phyloP scores from a whole-genome alignment of 768 basidiomycete species.

The Xerocomus brunneocitrinus region DNA sequence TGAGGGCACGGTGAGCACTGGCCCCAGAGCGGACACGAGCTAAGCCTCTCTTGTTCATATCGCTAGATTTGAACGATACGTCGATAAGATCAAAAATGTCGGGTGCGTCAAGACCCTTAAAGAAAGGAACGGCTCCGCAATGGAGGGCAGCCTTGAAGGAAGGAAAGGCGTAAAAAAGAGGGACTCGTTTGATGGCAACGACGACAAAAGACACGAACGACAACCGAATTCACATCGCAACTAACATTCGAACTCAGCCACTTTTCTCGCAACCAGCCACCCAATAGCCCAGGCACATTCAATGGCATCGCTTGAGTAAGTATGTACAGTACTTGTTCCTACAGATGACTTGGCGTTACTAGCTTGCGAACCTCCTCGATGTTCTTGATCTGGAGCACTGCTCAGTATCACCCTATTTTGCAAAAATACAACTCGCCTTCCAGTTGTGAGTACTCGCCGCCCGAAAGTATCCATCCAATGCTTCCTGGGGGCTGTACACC shows the following conservation, averaged over 20 bases:
- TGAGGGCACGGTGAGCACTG: slow-evolving; percentile 8
- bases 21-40: slow-evolving; percentile 21
- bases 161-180: slow-evolving; percentile 19
- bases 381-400: not conserved
- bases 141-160: slow-evolving; percentile 18
- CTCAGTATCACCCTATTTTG: not conserved
- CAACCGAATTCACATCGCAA: not conserved
- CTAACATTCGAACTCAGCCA: slow-evolving; percentile 25
- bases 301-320: not conserved
- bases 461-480: not conserved
- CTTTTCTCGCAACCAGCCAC: not conserved
- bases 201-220: slow-evolving; percentile 1
- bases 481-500: not conserved
- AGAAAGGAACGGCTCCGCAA: slow-evolving; percentile 29
- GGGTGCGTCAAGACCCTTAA: slow-evolving; percentile 1
- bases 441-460: not conserved
- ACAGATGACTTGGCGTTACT: too few species aligned
- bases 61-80: not conserved
- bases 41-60: slow-evolving; percentile 30
- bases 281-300: not conserved
- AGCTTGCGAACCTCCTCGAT: slow-evolving; percentile 16
- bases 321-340: too few species aligned
- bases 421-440: not conserved
- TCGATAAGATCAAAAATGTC: not conserved
- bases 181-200: slow-evolving; percentile 4